These are phyloP conservation scores for Dioscorea zingiberensis DNA, from an alignment of 106 monocot genomes.

Conservation along the genomic window DNA sequence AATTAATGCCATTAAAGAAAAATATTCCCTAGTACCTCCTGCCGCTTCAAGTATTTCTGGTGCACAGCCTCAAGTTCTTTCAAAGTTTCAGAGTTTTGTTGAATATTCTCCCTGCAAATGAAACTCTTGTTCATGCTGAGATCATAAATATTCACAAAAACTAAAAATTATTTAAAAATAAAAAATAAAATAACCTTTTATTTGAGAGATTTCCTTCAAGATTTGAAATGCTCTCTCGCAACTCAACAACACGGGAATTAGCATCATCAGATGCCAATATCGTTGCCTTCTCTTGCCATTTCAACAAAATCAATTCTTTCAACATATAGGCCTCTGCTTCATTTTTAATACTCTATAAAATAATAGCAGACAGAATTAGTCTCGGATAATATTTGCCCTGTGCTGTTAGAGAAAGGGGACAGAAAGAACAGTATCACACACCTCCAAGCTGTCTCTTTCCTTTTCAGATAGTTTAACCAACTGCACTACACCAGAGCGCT, in stretches of 20 bases:
- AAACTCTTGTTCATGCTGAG: not conserved
- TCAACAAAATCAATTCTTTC: conserved; percentile 77
- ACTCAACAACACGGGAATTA: conserved; percentile 32
- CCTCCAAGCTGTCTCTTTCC: conserved; percentile 91
- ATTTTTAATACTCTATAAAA: conserved; percentile 71
- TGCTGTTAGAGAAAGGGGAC: not conserved
- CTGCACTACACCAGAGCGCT: conserved; percentile 71
- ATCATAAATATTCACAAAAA: not conserved
- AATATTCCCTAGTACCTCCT: conserved; percentile 61
- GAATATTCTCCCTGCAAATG: conserved; percentile 63
- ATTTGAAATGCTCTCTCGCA: conserved; percentile 44
- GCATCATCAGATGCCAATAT: conserved; percentile 77
- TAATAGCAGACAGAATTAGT: not conserved
- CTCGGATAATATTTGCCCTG: not conserved
- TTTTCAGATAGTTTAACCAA: conserved; percentile 95
- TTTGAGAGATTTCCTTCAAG: conserved; percentile 57
- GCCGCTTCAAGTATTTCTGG: conserved; percentile 71
- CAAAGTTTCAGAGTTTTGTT: conserved; percentile 41
- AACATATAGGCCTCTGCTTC: conserved; percentile 92
- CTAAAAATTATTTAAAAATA: not conserved
- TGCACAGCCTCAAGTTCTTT: conserved; percentile 66
- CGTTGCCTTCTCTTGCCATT: conserved; percentile 89
- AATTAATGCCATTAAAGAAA: too few species aligned
- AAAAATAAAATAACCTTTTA: conserved; percentile 48
- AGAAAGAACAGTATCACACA: too few species aligned